Base-by-base conservation (phyloP, 2,329 filamentous ascomycete species). In the Monosporascus cannonballus region DNA sequence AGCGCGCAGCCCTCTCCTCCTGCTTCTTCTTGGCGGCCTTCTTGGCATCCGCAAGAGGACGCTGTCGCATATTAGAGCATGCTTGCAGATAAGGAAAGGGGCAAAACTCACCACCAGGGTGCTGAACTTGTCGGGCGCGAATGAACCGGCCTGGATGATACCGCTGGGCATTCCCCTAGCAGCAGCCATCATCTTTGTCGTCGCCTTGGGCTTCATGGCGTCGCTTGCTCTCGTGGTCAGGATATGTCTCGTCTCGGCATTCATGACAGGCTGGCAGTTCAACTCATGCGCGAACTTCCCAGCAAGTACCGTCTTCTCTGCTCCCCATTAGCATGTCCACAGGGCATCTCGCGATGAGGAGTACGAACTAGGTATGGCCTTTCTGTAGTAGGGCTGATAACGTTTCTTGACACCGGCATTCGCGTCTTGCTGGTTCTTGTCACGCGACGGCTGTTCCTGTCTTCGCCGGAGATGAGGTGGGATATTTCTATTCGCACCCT, bases 201-300 rank as follows among this genome's bases (percentile, higher is more conserved):
- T 76, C 18, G 74, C 73, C 66, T 80, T 85, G 4, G 82, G 79
- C 55, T 82, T 78, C 61, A 86, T 78, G 18, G 83, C 75, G 52
- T 84, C 75, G 56, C 82, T 70, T 48, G 84, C 78, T 68, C 81
- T 76, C 54, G 75, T 73, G 59, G 75, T 76, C 14, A 89, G 76
- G 38, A 90, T 76, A 39, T 76, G 73, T 59, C 83, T 77, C 56
- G 88, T 85, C 64, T 90, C 87, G 34, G 80, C 79, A 53, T 89
- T 89, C 63, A 86, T 82, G 25, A 87, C 81, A 0, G 89, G 86
- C 47, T 87, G 80, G 60, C 87, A 86, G 59, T 85, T 87, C 53
- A 92, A 78, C 67, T 96, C 90, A 61, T 91, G 87, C 50, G 79
- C 79, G 54, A 95, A 81, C 52, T 80, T 84, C 45, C 87, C 90